A percentile compares a stretch with the other conserved stretches of the same genome.
These are phyloP conservation scores for Nectriaceae sp. DNA, from an alignment of 2,329 filamentous ascomycete genomes.

Conservation along the genomic window DNA sequence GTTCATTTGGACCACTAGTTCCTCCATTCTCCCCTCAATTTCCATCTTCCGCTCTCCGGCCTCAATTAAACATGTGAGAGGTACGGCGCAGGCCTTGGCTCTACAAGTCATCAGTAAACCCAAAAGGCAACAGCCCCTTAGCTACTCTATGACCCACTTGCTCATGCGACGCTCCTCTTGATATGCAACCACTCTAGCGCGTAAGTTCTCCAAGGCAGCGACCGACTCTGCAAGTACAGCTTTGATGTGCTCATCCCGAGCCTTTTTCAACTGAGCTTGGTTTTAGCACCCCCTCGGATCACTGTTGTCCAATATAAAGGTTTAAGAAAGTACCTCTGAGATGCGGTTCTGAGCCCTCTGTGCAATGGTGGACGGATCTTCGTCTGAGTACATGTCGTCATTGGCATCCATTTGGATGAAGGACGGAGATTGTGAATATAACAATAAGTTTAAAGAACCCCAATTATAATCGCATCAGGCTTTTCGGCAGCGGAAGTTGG, in stretches of 20 bases:
- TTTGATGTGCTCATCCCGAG: slow-evolving; percentile 30
- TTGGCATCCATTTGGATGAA: no score
- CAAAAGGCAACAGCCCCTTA: no score
- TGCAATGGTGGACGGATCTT: slow-evolving; percentile 23
- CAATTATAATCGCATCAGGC: no score
- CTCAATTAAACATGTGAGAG: slow-evolving; percentile 21
- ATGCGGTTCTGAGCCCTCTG: slow-evolving; percentile 31
- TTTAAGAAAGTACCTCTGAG: slow-evolving; percentile 26
- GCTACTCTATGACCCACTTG: slow-evolving; percentile 17
- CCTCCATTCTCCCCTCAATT: slow-evolving; percentile 31
- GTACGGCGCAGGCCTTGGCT: slow-evolving; percentile 20
- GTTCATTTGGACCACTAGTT: slow-evolving; percentile 22
- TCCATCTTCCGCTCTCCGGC: slow-evolving; percentile 24
- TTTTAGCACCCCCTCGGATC: no score
- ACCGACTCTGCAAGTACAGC: slow-evolving; percentile 24
- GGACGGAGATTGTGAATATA: no score
- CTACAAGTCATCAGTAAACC: background rate
- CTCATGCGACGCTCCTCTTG: slow-evolving; percentile 25
- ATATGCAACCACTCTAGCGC: slow-evolving; percentile 18
- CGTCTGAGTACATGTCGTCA: no score
- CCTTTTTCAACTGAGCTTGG: slow-evolving; percentile 29
- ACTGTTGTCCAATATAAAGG: background rate
- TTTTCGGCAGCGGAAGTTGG: no score
- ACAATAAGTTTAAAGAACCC: no score
- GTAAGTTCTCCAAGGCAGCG: slow-evolving; percentile 27